Conservation (phyloP, 768 basidiomycete species). For the Rossbeevera mucosa region DNA sequence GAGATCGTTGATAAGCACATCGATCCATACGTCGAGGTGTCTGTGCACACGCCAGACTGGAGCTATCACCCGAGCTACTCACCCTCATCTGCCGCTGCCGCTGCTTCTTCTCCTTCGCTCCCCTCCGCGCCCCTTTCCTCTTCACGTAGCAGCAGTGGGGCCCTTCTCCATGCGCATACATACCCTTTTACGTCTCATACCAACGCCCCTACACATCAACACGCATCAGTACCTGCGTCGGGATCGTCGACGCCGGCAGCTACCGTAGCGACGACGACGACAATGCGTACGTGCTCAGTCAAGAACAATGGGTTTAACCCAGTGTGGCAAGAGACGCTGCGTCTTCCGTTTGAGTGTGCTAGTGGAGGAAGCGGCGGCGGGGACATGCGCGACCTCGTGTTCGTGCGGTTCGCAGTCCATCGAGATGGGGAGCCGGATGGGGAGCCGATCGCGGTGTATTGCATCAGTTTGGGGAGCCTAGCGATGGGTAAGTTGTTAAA, state of each 20-base stretch:
- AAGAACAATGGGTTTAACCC: conserved; percentile 94
- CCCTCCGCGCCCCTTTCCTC: not conserved
- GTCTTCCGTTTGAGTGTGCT: conserved; percentile 71
- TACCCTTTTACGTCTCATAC: not conserved
- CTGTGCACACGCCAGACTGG: conserved; percentile 76
- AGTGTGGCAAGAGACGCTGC: conserved; percentile 66
- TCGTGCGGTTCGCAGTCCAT: conserved; percentile 73
- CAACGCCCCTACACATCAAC: not conserved
- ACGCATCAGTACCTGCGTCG: not conserved
- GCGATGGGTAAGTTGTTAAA: conserved; percentile 53
- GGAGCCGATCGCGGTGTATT: conserved; percentile 70
- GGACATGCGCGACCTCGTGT: conserved; percentile 77
- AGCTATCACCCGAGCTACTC: conserved; percentile 19
- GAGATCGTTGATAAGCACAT: conserved; percentile 57
- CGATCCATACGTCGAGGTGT: conserved; percentile 81
- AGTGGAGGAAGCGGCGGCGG: conserved; percentile 25
- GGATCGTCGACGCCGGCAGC: not conserved
- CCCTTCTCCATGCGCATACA: not conserved
- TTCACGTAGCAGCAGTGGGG: not conserved
- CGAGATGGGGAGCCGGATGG: conserved; percentile 59
- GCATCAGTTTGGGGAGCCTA: conserved; percentile 64
- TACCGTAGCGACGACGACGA: conserved; percentile 41
- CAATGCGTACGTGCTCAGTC: conserved; percentile 56
- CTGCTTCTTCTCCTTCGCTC: not conserved
- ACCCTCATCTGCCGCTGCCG: not conserved